Percentiles rank a stretch among this genome's conserved stretches.
These are phyloP conservation scores for Pulveroboletus ravenelii DNA, from an alignment of 768 basidiomycete genomes.

Conservation along the genomic window DNA sequence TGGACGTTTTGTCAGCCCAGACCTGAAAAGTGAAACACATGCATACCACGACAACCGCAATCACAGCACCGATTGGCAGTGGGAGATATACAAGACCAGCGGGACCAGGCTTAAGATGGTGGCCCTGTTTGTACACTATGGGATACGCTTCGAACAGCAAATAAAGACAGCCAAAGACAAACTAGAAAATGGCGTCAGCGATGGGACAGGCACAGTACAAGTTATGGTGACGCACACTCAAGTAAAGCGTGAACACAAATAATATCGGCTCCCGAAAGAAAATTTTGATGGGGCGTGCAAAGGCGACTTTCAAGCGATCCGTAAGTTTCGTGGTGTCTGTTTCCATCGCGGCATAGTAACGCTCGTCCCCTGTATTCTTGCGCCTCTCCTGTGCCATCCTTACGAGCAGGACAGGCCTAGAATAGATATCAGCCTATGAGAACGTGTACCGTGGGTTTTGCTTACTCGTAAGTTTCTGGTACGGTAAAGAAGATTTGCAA, in stretches of 20 bases:
- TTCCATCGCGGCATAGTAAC: conserved; percentile 52
- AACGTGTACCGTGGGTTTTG: conserved; percentile 10
- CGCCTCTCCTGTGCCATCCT: conserved; percentile 47
- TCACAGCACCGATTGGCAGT: conserved; percentile 47
- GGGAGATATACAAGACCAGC: conserved; percentile 60
- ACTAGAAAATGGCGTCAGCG: conserved; percentile 31
- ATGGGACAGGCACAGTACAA: neutral
- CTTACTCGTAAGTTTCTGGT: conserved; percentile 64
- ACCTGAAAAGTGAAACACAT: neutral
- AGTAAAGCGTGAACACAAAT: conserved; percentile 55
- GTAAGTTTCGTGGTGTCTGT: conserved; percentile 33
- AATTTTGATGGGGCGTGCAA: conserved; percentile 58
- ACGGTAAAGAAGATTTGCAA: conserved; percentile 49
- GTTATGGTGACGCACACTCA: conserved; percentile 42
- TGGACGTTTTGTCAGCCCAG: conserved; percentile 8
- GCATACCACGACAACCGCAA: conserved; percentile 43
- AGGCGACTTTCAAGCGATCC: conserved; percentile 42
- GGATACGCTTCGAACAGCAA: conserved; percentile 60
- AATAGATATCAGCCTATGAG: neutral
- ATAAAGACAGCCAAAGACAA: conserved; percentile 61
- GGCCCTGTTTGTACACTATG: conserved; percentile 49
- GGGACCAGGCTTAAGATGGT: conserved; percentile 49
- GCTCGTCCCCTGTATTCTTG: conserved; percentile 46
- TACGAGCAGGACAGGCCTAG: conserved; percentile 53
- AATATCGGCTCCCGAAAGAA: conserved; percentile 64